phyloP scores from a whole-genome alignment of 805 yeast genomes.

The Tetrapisispora nanseiensis region DNA sequence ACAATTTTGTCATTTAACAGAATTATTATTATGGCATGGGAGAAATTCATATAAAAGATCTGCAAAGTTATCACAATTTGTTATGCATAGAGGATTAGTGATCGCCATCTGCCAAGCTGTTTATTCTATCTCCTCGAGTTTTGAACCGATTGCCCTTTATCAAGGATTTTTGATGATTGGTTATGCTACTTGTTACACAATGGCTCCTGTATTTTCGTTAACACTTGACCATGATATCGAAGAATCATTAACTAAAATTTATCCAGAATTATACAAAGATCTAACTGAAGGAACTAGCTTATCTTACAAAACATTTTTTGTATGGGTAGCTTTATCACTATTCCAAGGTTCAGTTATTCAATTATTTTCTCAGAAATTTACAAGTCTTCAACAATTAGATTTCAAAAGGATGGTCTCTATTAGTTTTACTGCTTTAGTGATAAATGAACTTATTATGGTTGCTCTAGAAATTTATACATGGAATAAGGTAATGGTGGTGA shows the following conservation, averaged over 20 bases:
- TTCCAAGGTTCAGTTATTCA: conserved; percentile 87
- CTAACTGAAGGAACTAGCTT: conserved; percentile 79
- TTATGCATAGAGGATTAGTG: conserved; percentile 89
- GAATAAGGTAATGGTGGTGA: conserved; percentile 65
- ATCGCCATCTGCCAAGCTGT: conserved; percentile 94
- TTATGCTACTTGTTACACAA: conserved; percentile 91
- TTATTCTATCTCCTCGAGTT: conserved; percentile 72
- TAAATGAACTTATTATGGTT: conserved; percentile 89
- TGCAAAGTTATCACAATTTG: conserved; percentile 90
- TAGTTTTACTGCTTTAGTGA: conserved; percentile 66
- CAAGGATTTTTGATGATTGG: conserved; percentile 99
- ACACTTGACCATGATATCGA: conserved; percentile 87
- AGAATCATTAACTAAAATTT: conserved; percentile 76
- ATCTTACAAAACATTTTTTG: conserved; percentile 77
- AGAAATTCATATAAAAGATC: conserved; percentile 93
- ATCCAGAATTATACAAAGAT: conserved; percentile 93
- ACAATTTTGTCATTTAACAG: conserved; percentile 82
- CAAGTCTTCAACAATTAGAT: conserved; percentile 43
- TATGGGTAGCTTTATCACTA: conserved; percentile 84
- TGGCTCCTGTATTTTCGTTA: conserved; percentile 94
- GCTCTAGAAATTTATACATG: conserved; percentile 88
- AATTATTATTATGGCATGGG: conserved; percentile 92
- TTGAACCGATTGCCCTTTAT: conserved; percentile 88
- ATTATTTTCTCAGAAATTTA: conserved; percentile 65
- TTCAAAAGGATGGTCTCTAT: conserved; percentile 77